phyloP scores from a whole-genome alignment of 164 flowering plant species.

The Magnolia kwangsiensis region DNA sequence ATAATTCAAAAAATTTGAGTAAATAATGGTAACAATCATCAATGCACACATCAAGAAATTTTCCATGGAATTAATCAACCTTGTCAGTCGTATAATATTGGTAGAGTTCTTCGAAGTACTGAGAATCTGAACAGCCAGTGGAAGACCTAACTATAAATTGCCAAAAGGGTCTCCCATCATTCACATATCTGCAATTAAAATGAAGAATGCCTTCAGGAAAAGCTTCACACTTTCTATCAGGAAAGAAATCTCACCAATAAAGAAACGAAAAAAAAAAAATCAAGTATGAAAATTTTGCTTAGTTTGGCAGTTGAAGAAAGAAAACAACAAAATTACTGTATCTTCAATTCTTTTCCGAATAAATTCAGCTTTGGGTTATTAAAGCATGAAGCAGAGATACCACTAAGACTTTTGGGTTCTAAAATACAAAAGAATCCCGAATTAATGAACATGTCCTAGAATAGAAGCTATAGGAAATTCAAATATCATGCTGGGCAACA shows the following conservation, averaged over 20 bases:
- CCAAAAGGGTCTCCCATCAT: slow-evolving; percentile 98
- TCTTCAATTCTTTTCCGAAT: not conserved
- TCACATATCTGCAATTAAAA: slow-evolving; percentile 65
- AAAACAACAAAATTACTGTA: not conserved
- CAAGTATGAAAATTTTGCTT: not conserved
- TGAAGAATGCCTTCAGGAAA: not conserved
- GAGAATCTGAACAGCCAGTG: slow-evolving; percentile 92
- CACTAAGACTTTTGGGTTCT: not conserved
- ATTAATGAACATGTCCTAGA: not conserved
- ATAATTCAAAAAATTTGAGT: not conserved
- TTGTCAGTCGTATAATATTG: slow-evolving; percentile 84
- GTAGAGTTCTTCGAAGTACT: slow-evolving; percentile 94
- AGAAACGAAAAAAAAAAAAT: not conserved
- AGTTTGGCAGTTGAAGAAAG: not conserved
- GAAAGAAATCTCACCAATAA: not conserved
- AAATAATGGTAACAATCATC: not conserved
- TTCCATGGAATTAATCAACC: slow-evolving; percentile 34
- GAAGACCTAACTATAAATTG: slow-evolving; percentile 84
- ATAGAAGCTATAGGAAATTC: not conserved
- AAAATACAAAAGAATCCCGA: not conserved
- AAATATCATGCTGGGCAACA: not conserved
- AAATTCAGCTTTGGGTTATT: not conserved
- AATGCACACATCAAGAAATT: not conserved
- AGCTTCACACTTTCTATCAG: not conserved
- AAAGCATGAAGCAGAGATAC: not conserved